Evolutionary conservation across 305 asterid genomes (phyloP).

Genomic region (Fraxinus dipetala): DNA sequence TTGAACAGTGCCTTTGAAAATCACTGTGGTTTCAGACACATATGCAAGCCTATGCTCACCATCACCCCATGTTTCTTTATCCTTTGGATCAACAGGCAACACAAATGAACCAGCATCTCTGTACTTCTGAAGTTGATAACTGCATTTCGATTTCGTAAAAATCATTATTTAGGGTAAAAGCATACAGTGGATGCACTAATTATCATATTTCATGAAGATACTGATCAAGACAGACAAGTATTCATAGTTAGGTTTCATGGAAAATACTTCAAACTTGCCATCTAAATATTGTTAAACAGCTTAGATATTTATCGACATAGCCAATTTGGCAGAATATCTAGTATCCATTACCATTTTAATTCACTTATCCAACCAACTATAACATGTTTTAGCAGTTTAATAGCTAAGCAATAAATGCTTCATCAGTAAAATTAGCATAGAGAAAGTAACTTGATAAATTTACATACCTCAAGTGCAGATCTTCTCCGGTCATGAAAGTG

Average conservation of each 20-base stretch:
- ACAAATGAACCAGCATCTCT: slow-evolving; percentile 86
- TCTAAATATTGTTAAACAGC: neutral
- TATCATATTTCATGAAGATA: neutral
- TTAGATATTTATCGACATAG: neutral
- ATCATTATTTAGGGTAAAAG: neutral
- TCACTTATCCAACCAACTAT: neutral
- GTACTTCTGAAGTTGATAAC: slow-evolving; percentile 93
- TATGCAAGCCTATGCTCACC: slow-evolving; percentile 90
- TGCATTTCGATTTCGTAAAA: slow-evolving; percentile 26
- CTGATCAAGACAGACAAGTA: neutral
- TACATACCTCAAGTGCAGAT: slow-evolving; percentile 80
- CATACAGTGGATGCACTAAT: neutral
- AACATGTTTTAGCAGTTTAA: neutral
- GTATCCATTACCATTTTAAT: neutral
- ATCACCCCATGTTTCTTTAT: slow-evolving; percentile 95
- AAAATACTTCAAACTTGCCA: neutral
- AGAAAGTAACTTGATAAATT: neutral
- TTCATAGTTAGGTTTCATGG: neutral
- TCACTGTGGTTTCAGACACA: slow-evolving; percentile 87
- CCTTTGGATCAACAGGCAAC: slow-evolving; percentile 73
- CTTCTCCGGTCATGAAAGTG: slow-evolving; percentile 95
- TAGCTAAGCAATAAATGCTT: neutral
- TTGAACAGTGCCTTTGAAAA: slow-evolving; percentile 79
- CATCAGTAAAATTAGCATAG: neutral
- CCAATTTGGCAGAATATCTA: neutral